phyloP scores from a whole-genome alignment of 495 filamentous ascomycete genomes.

The Cercophora scortea region DNA sequence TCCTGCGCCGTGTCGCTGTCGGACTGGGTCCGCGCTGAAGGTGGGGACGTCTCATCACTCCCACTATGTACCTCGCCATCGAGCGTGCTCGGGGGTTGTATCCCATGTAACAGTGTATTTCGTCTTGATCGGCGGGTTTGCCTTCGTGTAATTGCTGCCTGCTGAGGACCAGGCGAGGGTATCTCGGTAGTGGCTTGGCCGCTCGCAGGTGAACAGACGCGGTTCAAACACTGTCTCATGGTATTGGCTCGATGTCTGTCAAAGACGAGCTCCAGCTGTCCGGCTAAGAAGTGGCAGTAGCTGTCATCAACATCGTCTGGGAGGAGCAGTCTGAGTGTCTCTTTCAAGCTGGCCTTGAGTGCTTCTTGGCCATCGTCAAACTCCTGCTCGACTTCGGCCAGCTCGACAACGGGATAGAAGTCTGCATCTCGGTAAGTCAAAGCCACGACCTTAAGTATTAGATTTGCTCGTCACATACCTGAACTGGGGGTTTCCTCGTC shows the following conservation, averaged over 20 bases:
- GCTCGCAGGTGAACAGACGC: background rate
- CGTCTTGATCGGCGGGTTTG: constrained; percentile 6
- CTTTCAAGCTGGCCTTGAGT: constrained; percentile 16
- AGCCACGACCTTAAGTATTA: background rate
- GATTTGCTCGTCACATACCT: constrained; percentile 8
- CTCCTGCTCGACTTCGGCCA: constrained; percentile 19
- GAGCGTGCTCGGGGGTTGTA: background rate
- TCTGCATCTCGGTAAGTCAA: constrained; percentile 10
- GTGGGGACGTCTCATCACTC: background rate
- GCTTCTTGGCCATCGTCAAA: constrained; percentile 14
- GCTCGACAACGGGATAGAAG: constrained; percentile 17
- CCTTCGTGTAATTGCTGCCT: background rate
- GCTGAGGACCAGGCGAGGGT: background rate
- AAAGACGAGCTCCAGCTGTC: constrained; percentile 22
- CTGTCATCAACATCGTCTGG: constrained; percentile 11
- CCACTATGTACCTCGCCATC: background rate
- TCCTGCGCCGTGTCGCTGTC: background rate
- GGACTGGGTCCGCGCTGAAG: background rate
- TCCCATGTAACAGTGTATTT: constrained; percentile 1
- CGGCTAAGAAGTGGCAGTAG: constrained; percentile 19
- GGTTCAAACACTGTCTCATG: constrained; percentile 10
- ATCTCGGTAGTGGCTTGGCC: background rate
- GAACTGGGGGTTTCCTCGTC: constrained; percentile 9
- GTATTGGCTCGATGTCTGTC: constrained; percentile 20
- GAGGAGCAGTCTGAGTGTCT: constrained; percentile 19